Base-by-base conservation (phyloP, 768 basidiomycete species). In the Clitopilus hobsonii region DNA sequence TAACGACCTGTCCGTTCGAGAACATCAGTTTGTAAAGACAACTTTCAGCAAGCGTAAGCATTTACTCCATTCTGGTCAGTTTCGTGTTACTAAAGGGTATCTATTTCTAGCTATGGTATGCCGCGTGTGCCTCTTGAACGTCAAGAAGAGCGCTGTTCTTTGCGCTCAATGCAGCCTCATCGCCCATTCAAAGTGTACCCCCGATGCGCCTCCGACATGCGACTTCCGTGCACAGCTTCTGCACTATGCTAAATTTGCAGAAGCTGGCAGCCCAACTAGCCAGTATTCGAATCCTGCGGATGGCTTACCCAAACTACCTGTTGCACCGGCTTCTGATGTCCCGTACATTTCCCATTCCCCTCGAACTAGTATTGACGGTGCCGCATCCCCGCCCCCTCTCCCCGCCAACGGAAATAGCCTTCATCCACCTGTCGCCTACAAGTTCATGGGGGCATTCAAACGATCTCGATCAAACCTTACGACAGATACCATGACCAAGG, bases 141-240 rank as follows among this genome's bases (percentile, higher is more conserved):
- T 92, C 61, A 94, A 92, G 78, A 93, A 89, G 71, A 86, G 79
- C 54, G 94, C 90, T 1, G 87, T 94, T 7, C 75, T 98, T 6
- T 98, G 95, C 65, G 85, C 88, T 36, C 85, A 86, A 58, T 98
- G 95, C 73, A 93, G 87, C 60, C 81, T 98, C 56, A 90, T 98
- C 57, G 84, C 88, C 23, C 95, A 98, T 67, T 73, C 84, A 22
- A 88, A 86, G 64, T 94, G 92, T 61, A 81, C 84, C 0, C 61
- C 69, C 29, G 83, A 86, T 56, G 88, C 91, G 1, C 84, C 89
- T 7, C 85, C 86, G 4, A 89, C 86, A 2, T 94, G 91, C 62
- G 89, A 93, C 64, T 78, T 92, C 38, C 87, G 89, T 54, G 82
- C 88, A 1, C 89, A 91, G 64, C 78, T 93, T n/a, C 71, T 92